Conservation (phyloP, 805 yeast genomes). For the Scheffersomyces amazonensis region DNA sequence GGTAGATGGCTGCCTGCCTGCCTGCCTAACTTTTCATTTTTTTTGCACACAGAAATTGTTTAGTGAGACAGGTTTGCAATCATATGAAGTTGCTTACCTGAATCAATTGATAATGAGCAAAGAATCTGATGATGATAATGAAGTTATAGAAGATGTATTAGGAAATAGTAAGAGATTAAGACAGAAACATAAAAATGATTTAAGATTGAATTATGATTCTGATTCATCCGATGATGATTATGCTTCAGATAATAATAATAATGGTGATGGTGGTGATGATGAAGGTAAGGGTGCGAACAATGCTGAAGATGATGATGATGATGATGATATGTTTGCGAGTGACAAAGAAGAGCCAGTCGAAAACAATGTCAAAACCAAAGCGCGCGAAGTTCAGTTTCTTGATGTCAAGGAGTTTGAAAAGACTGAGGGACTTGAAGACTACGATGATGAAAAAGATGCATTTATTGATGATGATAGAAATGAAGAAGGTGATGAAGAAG, state of each 20-base stretch:
- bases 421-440: slow-evolving; percentile 4
- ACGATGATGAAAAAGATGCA: slow-evolving; percentile 45
- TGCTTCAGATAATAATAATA: slow-evolving; percentile 11
- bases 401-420: neutral
- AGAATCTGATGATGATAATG: neutral
- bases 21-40: neutral
- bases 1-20: neutral
- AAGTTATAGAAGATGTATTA: slow-evolving; percentile 1
- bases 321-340: slow-evolving; percentile 12
- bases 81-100: no score
- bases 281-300: slow-evolving; percentile 2
- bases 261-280: no score
- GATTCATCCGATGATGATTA: slow-evolving; percentile 20
- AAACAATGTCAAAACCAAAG: no score
- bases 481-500: slow-evolving; percentile 12
- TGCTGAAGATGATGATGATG: slow-evolving; percentile 6
- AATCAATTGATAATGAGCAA: no score
- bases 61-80: no score
- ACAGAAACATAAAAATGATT: slow-evolving; percentile 11
- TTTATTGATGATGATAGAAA: slow-evolving; percentile 31
- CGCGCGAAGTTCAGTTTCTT: neutral
- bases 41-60: neutral
- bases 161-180: slow-evolving; percentile 8
- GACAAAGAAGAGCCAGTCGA: neutral
- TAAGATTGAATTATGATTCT: slow-evolving; percentile 20